Conservation (phyloP, 164 flowering plant species). For the Magnolia changhungtana region DNA sequence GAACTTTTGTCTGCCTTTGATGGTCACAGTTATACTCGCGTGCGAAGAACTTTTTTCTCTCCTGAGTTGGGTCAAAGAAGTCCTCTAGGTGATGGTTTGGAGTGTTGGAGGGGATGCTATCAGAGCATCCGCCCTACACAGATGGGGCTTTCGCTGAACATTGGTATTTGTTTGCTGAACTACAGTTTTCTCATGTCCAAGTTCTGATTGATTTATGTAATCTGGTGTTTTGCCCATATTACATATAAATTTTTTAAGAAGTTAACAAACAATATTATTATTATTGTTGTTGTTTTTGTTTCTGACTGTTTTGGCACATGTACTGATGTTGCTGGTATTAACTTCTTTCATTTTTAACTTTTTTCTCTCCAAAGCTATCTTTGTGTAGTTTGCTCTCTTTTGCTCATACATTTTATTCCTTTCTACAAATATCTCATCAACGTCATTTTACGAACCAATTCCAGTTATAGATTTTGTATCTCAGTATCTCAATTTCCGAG, state of each 20-base stretch:
- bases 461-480: constrained; percentile 67
- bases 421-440: constrained; percentile 48
- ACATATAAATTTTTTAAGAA: background rate
- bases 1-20: background rate
- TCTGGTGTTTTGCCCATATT: background rate
- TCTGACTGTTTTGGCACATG: background rate
- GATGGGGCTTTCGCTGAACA: constrained; percentile 77
- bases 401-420: background rate
- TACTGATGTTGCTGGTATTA: background rate
- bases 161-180: constrained; percentile 37
- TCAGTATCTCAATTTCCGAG: constrained; percentile 42
- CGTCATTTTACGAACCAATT: constrained; percentile 65
- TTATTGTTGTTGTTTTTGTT: background rate
- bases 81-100: constrained; percentile 53
- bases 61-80: constrained; percentile 25
- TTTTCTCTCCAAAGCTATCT: background rate
- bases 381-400: background rate
- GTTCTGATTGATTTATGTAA: background rate
- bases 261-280: background rate
- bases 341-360: background rate
- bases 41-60: constrained; percentile 66
- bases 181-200: background rate
- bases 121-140: constrained; percentile 80
- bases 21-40: constrained; percentile 28
- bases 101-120: constrained; percentile 74